phyloP scores from a whole-genome alignment of 2,329 filamentous ascomycete species.

The Fusarium cyanostomum region DNA sequence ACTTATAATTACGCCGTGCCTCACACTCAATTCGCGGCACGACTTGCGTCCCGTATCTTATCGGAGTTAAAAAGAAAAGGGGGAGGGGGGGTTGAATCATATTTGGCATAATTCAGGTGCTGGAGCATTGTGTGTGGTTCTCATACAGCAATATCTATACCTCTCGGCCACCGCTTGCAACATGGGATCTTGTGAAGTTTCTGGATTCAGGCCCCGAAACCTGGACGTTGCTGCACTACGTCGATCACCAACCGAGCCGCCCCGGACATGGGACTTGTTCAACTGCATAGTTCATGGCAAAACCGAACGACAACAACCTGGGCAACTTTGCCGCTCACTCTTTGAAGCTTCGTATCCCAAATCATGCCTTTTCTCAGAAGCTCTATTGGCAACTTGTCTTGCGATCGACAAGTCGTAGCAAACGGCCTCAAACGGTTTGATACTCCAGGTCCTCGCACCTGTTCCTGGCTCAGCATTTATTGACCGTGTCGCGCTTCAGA shows the following conservation, averaged over 20 bases:
- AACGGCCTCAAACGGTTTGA: constrained; percentile 3
- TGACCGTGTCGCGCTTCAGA: neutral
- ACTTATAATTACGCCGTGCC: constrained; percentile 3
- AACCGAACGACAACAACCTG: constrained; percentile 5
- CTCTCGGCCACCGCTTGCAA: constrained; percentile 3
- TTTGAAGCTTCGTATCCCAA: neutral
- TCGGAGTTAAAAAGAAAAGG: constrained; percentile 15
- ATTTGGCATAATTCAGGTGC: neutral
- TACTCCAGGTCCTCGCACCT: neutral
- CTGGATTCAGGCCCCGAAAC: constrained; percentile 1
- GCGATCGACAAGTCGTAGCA: constrained; percentile 11
- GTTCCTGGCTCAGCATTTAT: constrained; percentile 13
- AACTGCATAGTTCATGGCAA: neutral
- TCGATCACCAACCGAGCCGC: constrained; percentile 25
- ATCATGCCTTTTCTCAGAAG: neutral
- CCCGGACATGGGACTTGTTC: constrained; percentile 7
- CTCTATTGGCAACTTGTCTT: neutral
- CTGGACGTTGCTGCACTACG: constrained; percentile 8
- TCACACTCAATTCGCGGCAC: constrained; percentile 17
- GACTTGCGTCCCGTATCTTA: constrained; percentile 5
- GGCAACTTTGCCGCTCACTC: neutral
- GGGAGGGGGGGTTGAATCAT: too few species aligned
- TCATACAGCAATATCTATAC: neutral
- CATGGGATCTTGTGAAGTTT: constrained; percentile 9
- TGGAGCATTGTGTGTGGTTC: neutral